These are phyloP conservation scores for Stephania cephalantha DNA, from an alignment of 164 flowering plant genomes.

Conservation along the genomic window DNA sequence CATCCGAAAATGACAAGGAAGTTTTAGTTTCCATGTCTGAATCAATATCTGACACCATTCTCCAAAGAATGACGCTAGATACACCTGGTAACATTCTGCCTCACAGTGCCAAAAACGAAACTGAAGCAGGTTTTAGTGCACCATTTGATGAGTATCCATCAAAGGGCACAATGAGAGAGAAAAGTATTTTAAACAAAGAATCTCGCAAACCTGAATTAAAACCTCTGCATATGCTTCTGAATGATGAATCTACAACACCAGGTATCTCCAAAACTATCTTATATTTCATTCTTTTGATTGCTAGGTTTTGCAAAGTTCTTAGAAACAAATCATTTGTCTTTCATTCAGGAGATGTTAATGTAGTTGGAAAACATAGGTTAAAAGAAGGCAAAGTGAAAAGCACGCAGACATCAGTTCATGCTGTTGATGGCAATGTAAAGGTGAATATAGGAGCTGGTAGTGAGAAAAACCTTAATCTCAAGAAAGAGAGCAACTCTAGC, in stretches of 20 bases:
- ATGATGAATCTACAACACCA: conserved; percentile 10
- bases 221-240: conserved; percentile 16
- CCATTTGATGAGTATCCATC: conserved; percentile 3
- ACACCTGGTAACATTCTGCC: conserved; percentile 10
- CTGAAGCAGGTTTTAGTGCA: conserved; percentile 6
- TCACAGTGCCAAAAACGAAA: conserved; percentile 14
- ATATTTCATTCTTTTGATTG: not conserved
- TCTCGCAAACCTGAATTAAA: conserved; percentile 17
- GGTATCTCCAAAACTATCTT: conserved; percentile 3
- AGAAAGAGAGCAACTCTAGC: conserved; percentile 19
- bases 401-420: conserved; percentile 14
- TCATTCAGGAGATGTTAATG: conserved; percentile 30
- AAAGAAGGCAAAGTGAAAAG: conserved; percentile 23
- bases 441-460: conserved; percentile 26
- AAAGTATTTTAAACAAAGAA: conserved; percentile 11
- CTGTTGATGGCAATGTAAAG: conserved; percentile 15
- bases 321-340: not conserved
- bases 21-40: conserved; percentile 13
- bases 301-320: not conserved
- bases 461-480: conserved; percentile 10
- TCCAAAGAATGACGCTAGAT: conserved; percentile 3
- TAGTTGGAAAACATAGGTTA: conserved; percentile 10
- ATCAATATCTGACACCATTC: conserved; percentile 10
- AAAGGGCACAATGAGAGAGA: conserved; percentile 20
- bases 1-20: conserved; percentile 17